Conservation (phyloP, 1,284 basidiomycete genomes). For the Naganishia sp. region DNA sequence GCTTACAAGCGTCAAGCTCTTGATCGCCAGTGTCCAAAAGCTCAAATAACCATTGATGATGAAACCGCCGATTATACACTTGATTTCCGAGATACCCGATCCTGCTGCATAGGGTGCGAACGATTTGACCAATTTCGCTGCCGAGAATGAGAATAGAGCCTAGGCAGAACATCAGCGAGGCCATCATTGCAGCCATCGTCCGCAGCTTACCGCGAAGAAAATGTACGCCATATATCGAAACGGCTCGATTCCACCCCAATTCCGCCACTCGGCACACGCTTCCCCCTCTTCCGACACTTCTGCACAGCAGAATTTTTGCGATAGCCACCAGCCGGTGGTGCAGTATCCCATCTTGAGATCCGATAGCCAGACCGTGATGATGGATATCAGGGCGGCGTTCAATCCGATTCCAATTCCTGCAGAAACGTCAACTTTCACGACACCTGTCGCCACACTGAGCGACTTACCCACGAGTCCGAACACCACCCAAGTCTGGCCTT, state of each 20-base stretch:
- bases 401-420: constrained; percentile 86
- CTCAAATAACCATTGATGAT: constrained; percentile 94
- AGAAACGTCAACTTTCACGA: not conserved
- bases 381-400: constrained; percentile 91
- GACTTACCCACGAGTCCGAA: constrained; percentile 81
- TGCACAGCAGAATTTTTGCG: constrained; percentile 94
- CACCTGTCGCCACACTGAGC: not conserved
- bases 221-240: constrained; percentile 85
- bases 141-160: constrained; percentile 76
- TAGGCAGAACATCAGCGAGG: constrained; percentile 45
- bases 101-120: constrained; percentile 95
- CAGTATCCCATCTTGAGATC: constrained; percentile 98
- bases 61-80: constrained; percentile 96
- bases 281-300: constrained; percentile 72
- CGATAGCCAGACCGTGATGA: constrained; percentile 96
- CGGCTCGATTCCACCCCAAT: constrained; percentile 77
- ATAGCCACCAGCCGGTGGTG: constrained; percentile 96
- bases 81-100: constrained; percentile 98
- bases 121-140: constrained; percentile 82
- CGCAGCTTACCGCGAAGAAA: constrained; percentile 72
- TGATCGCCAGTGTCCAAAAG: constrained; percentile 83
- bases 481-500: constrained; percentile 70
- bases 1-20: constrained; percentile 83
- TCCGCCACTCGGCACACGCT: constrained; percentile 87
- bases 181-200: not conserved